Base-by-base conservation (phyloP, 2,329 filamentous ascomycete species). In the Hymenoscyphus salicellus region DNA sequence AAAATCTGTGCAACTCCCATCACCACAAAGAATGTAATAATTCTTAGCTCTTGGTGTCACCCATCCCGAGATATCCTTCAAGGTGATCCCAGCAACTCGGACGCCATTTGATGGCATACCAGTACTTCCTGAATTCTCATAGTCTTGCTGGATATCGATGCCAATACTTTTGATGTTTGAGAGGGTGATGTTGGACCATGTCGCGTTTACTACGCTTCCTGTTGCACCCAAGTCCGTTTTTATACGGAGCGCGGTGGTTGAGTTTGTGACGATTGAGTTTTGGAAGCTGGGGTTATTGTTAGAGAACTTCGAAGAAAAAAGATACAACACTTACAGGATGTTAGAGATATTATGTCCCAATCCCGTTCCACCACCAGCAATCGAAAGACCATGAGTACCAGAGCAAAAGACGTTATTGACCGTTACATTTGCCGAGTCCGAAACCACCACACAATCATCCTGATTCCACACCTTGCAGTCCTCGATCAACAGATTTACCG, bases 81-180 rank as follows among this genome's bases (percentile, higher is more conserved):
- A 72, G 11, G 64, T 70, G 10, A 65, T 52, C 72, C 56, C 73
- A n/a, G 80, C 82, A 71, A 84, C 82, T 32, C 79, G 80, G 17
- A 84, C 80, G 32, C 81, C 81, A 36, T 71, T 67, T 52, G 79
- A 81, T 7, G 81, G 78, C 0, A 23, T 74, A 17, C 80, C 81
- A 11, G 77, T 81, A 10, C 80, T 79, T 17, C 72, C 74, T n/a
- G 81, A 80, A 66, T 83, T 82, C 67, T 79, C 69, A 67, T 83
- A 86, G 70, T 85, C 82, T 76, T 86, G 84, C 74, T 86, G 78
- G 64, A 87, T 59, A 64, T 80, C 80, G 61, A 83, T 79, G 14
- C 80, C 80, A 70, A 81, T 82, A 64, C 79, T 77, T 58, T 74
- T 72, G 65, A 82, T 81, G 62, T 76, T 76, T 33, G 73, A 75